Base-by-base conservation (phyloP, 2,329 filamentous ascomycete genomes). In the Colletotrichum orchidophilum region DNA sequence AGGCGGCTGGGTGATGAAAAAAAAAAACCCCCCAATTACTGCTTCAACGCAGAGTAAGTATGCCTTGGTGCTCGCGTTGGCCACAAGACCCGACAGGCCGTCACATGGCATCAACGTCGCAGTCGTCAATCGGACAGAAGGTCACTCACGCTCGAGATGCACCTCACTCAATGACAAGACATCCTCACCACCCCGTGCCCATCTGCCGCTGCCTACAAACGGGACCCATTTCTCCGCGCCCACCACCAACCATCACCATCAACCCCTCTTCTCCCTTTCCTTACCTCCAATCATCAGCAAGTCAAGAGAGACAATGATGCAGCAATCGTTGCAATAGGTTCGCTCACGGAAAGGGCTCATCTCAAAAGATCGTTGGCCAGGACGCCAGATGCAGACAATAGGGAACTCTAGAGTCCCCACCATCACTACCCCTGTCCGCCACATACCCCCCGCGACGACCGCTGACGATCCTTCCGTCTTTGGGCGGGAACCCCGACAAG, bases 91-190 rank as follows among this genome's bases (percentile, higher is more conserved):
- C 26, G 26, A 49, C 5, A 7, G 13, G 35, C 50, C 54, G 67
- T 70, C 63, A 70, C 50, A 61, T 67, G 67, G 49, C 26, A 50
- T 15, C 55, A 35, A 70, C 35, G 57, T 52, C 55, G 68, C 57
- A 70, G 35, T 67, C 63, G 63, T 62, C 63, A 67, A 70, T 70
- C 50, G 67, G 49, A 46, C 26, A 50, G 58, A 42, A 35, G 31
- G 31, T 15, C 57, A 62, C 26, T 33, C 55, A 39, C 64, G 46
- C 33, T n/a, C n/a, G 46, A 67, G 57, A 62, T 67, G 64, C 39
- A 63, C 39, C 61, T 66, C 57, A 62, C 57, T 27, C 31, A 62
- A 21, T 21, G 39, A 46, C 39, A 11, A 26, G 18, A 15, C 39
- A n/a, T 35, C 33, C 33, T 35, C 53, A 15, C 42, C 50, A 53